Conservation (phyloP, 2,329 filamentous ascomycete genomes). For the Achaetomium macrosporum region DNA sequence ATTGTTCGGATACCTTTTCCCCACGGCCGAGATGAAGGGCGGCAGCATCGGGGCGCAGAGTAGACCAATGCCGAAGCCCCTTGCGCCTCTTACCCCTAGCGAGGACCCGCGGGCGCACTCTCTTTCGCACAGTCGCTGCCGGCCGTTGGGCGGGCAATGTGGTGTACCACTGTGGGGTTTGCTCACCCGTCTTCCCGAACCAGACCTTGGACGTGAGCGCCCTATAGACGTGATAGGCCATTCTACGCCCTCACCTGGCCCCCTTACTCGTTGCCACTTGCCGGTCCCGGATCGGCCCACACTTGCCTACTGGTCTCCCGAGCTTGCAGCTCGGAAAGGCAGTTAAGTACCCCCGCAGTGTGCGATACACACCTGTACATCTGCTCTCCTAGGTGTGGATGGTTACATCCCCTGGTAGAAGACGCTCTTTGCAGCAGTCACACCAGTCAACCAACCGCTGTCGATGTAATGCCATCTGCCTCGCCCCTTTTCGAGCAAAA, state of each 20-base stretch:
- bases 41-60: conserved; percentile 1
- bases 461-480: conserved; percentile 7
- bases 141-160: not conserved
- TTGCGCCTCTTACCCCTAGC: not conserved
- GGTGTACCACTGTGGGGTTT: conserved; percentile 6
- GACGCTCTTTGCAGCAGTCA: conserved; percentile 6
- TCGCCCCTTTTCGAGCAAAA: conserved; percentile 8
- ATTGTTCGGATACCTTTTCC: not conserved
- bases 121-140: not conserved
- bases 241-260: not conserved
- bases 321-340: not conserved
- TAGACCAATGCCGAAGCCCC: conserved; percentile 6
- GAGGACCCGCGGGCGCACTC: not conserved
- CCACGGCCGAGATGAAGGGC: conserved; percentile 10
- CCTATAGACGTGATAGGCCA: conserved; percentile 11
- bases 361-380: conserved; percentile 15
- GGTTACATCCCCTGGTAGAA: conserved; percentile 8
- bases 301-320: conserved; percentile 2
- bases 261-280: conserved; percentile 7
- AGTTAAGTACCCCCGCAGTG: conserved; percentile 4
- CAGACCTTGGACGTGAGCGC: not conserved
- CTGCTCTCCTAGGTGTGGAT: not conserved
- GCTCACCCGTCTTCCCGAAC: conserved; percentile 1
- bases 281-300: conserved; percentile 13
- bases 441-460: conserved; percentile 13